These are phyloP conservation scores for Populus trichocarpa DNA, from an alignment of 441 rosid species.

Conservation along the genomic window DNA sequence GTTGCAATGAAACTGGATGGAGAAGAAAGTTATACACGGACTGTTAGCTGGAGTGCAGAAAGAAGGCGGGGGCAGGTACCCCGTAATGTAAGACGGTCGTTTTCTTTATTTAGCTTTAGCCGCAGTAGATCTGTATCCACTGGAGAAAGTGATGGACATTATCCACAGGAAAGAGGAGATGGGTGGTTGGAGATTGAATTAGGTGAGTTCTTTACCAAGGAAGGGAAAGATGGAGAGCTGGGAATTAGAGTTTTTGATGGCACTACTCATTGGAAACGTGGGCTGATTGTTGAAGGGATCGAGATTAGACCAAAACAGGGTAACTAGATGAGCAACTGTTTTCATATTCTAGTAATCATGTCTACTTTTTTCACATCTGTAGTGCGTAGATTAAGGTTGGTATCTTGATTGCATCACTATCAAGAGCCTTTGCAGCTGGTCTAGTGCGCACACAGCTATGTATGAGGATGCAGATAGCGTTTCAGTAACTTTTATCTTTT, in stretches of 20 bases:
- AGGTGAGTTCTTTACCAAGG: conserved; percentile 35
- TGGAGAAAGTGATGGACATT: not conserved
- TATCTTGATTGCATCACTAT: no score
- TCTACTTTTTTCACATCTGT: not conserved
- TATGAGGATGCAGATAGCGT: no score
- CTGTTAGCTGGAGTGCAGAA: conserved; percentile 18
- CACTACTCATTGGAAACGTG: conserved; percentile 29
- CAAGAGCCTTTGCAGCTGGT: no score
- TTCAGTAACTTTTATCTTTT: no score
- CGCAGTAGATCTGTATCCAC: not conserved
- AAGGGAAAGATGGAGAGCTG: conserved; percentile 28
- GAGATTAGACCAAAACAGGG: not conserved
- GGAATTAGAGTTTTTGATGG: conserved; percentile 36
- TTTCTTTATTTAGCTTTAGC: not conserved
- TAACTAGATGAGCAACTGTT: not conserved
- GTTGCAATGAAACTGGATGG: conserved; percentile 40
- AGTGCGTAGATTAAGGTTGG: no score
- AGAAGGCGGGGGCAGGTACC: not conserved
- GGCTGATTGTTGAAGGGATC: conserved; percentile 1
- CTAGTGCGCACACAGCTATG: no score
- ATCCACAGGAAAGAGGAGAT: conserved; percentile 31
- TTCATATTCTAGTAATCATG: not conserved
- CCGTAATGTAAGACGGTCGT: not conserved
- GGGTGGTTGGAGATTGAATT: conserved; percentile 49
- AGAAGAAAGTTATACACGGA: conserved; percentile 17